Percentiles rank a stretch among this genome's conserved stretches.
Conservation (phyloP, 768 basidiomycete genomes). For the Albatrellus ellisii region DNA sequence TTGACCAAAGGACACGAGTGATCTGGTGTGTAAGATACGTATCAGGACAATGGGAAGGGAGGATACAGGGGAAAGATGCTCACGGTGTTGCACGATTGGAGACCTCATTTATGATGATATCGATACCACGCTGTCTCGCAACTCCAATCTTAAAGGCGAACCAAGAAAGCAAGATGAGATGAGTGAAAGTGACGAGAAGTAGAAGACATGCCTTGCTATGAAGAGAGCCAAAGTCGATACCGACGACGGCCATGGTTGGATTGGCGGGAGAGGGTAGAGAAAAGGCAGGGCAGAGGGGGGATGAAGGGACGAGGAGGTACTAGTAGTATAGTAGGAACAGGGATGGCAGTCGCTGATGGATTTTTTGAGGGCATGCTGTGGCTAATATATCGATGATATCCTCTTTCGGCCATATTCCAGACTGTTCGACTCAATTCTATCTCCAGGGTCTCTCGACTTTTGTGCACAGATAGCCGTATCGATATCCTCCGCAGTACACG, state of each 20-base stretch:
- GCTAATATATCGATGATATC: constrained; percentile 1
- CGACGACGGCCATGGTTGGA: constrained; percentile 75
- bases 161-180: constrained; percentile 1
- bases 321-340: not conserved
- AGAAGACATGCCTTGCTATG: constrained; percentile 59
- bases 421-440: not conserved
- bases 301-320: constrained; percentile 1
- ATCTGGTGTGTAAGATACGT: constrained; percentile 32
- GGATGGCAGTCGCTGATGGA: constrained; percentile 1
- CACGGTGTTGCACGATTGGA: constrained; percentile 96
- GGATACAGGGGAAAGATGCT: constrained; percentile 21
- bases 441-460: not conserved
- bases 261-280: not conserved
- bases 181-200: not conserved
- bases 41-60: not conserved
- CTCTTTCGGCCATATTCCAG: constrained; percentile 1
- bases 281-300: not conserved
- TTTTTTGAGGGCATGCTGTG: constrained; percentile 8
- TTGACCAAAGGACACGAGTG: constrained; percentile 86
- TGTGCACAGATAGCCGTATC: not conserved
- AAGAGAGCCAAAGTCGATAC: constrained; percentile 86
- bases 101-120: constrained; percentile 97
- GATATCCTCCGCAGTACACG: not conserved
- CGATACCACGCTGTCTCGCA: constrained; percentile 90
- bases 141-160: constrained; percentile 66